Percentiles rank a stretch among this genome's conserved stretches.
Conservation (phyloP, 306 rosid species). For the Astragalus membranaceus region DNA sequence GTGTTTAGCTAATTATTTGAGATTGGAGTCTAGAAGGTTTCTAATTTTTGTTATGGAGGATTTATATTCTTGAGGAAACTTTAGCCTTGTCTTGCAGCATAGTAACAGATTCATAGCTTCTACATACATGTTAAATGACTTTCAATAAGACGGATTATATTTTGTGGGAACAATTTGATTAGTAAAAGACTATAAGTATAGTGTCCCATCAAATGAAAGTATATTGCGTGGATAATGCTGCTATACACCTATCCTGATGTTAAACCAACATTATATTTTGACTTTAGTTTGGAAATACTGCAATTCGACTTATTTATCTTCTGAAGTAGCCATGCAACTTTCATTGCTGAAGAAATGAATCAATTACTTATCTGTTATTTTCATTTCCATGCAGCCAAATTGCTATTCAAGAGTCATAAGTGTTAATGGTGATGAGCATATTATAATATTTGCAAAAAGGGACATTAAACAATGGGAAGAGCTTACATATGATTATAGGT, state of each 20-base stretch:
- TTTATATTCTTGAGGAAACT: constrained; percentile 20
- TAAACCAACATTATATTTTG: background rate
- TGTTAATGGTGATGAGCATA: constrained; percentile 86
- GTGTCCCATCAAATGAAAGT: constrained; percentile 9
- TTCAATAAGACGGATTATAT: background rate
- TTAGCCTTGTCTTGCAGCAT: background rate
- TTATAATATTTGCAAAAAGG: constrained; percentile 93
- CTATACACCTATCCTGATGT: background rate
- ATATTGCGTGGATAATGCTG: background rate
- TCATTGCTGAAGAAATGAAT: background rate
- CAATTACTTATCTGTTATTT: constrained; percentile 21
- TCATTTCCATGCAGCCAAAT: constrained; percentile 75
- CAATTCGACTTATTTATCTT: background rate
- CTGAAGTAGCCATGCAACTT: background rate
- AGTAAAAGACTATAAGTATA: background rate
- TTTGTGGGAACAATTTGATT: background rate
- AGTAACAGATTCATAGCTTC: background rate
- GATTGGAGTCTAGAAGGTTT: background rate
- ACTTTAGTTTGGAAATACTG: constrained; percentile 9
- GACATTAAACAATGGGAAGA: constrained; percentile 98
- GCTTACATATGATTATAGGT: constrained; percentile 98
- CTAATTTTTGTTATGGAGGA: background rate
- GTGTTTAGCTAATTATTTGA: constrained; percentile 3
- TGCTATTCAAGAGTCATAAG: constrained; percentile 96
- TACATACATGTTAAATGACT: background rate